These are phyloP conservation scores for Calonectria ilicicola DNA, from an alignment of 2,329 filamentous ascomycete species.

Conservation along the genomic window DNA sequence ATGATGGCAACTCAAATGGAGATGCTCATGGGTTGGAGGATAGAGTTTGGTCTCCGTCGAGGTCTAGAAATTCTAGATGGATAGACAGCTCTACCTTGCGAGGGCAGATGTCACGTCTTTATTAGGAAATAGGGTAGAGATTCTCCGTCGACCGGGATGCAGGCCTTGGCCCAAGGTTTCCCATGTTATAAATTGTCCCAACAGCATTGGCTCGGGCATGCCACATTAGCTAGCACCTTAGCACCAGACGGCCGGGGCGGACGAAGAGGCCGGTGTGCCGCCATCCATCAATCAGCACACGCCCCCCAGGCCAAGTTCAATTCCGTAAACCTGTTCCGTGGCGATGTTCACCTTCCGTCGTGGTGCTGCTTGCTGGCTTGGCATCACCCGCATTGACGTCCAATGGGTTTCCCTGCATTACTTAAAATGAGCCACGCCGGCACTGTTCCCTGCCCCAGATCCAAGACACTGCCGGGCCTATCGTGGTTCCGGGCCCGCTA, in stretches of 20 bases:
- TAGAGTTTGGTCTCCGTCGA: not conserved
- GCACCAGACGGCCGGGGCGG: not conserved
- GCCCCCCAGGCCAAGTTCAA: not conserved
- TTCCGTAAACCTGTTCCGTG: not conserved
- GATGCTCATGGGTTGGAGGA: not conserved
- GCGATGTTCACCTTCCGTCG: not conserved
- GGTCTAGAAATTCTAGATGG: slow-evolving; percentile 6
- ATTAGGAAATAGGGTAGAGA: not conserved
- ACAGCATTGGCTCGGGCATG: not conserved
- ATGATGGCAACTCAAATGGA: slow-evolving; percentile 1
- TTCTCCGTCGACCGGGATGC: not conserved
- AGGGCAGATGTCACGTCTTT: slow-evolving; percentile 1
- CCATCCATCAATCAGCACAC: not conserved
- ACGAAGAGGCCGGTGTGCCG: not conserved
- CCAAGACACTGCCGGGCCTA: slow-evolving; percentile 2
- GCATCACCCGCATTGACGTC: slow-evolving; percentile 4
- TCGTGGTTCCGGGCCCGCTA: not conserved
- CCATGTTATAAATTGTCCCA: not conserved
- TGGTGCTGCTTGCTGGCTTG: not conserved
- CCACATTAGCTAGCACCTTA: no score
- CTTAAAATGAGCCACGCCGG: slow-evolving; percentile 7
- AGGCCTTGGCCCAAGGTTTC: not conserved
- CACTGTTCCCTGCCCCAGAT: slow-evolving; percentile 3
- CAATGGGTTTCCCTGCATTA: slow-evolving; percentile 5
- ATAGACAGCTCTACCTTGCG: not conserved